A percentile compares a stretch with the other conserved stretches of the same genome.
These are phyloP conservation scores for Schizosaccharomyces versatilis DNA, from an alignment of 1,139 yeast genomes.

Conservation along the genomic window DNA sequence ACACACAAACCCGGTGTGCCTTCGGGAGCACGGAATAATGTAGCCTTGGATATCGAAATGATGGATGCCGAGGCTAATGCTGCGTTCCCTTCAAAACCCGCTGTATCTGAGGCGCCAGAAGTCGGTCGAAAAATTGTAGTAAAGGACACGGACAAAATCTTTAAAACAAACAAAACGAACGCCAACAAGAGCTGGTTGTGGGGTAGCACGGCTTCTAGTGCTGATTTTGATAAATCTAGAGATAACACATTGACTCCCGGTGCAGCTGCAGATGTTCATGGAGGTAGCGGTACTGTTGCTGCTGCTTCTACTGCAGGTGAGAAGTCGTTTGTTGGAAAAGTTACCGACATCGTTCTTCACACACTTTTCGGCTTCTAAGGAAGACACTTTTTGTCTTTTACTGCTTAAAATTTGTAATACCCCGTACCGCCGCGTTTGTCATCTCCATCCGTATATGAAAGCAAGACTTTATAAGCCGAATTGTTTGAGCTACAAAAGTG, in stretches of 20 bases:
- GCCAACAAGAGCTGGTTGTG: neutral
- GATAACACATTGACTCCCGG: too few species aligned
- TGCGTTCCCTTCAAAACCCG: neutral
- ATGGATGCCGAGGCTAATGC: neutral
- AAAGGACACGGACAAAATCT: neutral
- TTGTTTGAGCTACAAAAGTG: too few species aligned
- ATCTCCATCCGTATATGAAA: too few species aligned
- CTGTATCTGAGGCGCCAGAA: neutral
- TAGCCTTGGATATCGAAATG: neutral
- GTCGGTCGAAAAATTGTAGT: neutral
- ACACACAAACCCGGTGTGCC: slow-evolving; percentile 2
- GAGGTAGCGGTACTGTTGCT: too few species aligned
- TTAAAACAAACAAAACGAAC: neutral
- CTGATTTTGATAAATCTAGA: neutral
- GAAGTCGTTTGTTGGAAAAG: neutral
- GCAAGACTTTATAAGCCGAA: too few species aligned
- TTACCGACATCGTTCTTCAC: neutral
- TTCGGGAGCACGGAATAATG: neutral
- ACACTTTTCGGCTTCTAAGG: neutral
- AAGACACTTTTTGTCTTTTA: neutral
- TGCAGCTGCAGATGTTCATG: too few species aligned
- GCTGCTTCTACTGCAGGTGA: neutral
- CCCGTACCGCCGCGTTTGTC: too few species aligned
- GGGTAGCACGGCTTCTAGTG: neutral
- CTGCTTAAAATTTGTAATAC: too few species aligned